Conservation (phyloP, 352 stramenopile genomes). For the Globisporangium alternatum region DNA sequence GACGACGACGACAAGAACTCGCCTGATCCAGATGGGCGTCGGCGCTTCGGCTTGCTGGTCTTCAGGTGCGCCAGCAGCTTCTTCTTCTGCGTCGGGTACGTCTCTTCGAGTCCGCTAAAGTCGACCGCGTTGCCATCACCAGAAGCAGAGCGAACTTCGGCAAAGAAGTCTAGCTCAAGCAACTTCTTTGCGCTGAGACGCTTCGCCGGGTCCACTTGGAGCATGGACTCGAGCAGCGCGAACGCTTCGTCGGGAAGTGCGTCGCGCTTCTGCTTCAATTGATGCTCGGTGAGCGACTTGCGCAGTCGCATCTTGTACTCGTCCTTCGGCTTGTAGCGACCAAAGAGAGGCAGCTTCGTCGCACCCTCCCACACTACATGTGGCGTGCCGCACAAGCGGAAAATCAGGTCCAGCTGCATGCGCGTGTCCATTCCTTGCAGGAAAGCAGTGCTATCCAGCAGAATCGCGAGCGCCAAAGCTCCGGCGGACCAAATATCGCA, state of each 20-base stretch:
- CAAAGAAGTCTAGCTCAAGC: conserved; percentile 60
- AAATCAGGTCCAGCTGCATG: conserved; percentile 78
- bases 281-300: conserved; percentile 68
- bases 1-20: conserved; percentile 21
- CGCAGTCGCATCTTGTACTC: conserved; percentile 76
- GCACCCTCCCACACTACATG: conserved; percentile 46
- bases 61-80: conserved; percentile 59
- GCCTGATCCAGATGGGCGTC: conserved; percentile 14
- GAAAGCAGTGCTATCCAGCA: conserved; percentile 63
- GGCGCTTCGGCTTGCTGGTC: conserved; percentile 32
- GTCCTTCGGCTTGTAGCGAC: conserved; percentile 54
- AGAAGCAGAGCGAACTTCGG: conserved; percentile 25
- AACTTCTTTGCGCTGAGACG: conserved; percentile 48
- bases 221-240: conserved; percentile 66
- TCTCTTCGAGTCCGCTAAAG: conserved; percentile 42
- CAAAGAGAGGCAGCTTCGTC: conserved; percentile 54
- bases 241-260: conserved; percentile 51
- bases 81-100: conserved; percentile 56
- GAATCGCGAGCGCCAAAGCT: conserved; percentile 57
- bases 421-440: conserved; percentile 58
- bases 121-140: conserved; percentile 22
- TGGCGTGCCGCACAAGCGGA: conserved; percentile 72
- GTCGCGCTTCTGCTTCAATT: conserved; percentile 41
- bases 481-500: conserved; percentile 76
- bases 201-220: conserved; percentile 70